Base-by-base conservation (phyloP, 176 grass and related monocot genomes). In the Miscanthus lutarioriparius region DNA sequence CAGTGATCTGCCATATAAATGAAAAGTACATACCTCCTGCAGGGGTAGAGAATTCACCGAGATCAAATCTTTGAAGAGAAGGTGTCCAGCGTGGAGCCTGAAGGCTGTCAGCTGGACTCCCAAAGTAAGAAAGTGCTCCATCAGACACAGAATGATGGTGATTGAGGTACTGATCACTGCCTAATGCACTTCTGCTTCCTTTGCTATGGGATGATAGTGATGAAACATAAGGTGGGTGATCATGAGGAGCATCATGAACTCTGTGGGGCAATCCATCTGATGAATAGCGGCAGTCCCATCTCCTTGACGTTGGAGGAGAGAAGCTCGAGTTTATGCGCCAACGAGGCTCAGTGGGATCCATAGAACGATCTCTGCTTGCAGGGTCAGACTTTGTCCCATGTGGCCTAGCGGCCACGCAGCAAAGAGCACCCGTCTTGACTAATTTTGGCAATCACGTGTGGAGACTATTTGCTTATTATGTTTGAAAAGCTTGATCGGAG, bases 371-470 rank as follows among this genome's bases (percentile, higher is more conserved):
- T 93, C 82, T 86, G 86, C 87, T 92, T 48, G 87, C 80, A 74
- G 43, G 74, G 81, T 72, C 92, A 62, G 96, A 92, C 77, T 92
- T 99, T 10, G 90, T 84, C 87, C 93, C 96, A 96, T 99, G 96
- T 96, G 96, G 96, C 96, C 96, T 78, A 20, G 90, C 86, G 87
- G 96, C 93, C 93, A 95, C 89, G 44, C 96, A 99, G 87, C 96
- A 99, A 89, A 96, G 89, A 80, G 93, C 91, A 83, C 96, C 96
- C 96, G 93, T 99, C 78, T 92, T 96, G 90, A 75, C 75, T 88
- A 91, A 91, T 95, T 86, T 93, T 74, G 77, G 47, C 43, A 53
- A 79, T 74, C 81, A 76, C 74, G 65, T 51, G 75, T 16, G 90
- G 72, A 82, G 80, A 79, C 77, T 69, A 74, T 17, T 86, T 48